Evolutionary conservation across 768 basidiomycete genomes (phyloP), one percentile per base, ranked within the genome.

Genomic region (Serendipita indica): DNA sequence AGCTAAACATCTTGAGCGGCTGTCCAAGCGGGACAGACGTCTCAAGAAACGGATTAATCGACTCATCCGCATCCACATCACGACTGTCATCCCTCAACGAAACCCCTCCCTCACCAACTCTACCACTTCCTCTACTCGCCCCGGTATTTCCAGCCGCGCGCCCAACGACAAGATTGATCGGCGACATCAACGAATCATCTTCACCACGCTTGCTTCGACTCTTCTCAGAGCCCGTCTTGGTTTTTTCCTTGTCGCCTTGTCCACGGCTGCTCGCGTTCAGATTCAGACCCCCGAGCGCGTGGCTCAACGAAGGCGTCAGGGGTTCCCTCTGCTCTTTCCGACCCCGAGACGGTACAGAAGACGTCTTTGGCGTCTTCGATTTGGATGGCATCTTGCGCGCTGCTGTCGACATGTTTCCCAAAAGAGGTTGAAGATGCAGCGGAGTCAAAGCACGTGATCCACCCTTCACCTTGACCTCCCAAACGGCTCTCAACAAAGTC

Each of bases 231-330:
- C n/a, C n/a, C n/a, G n/a, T n/a, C n/a, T n/a, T 43, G 41, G 7
- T 43, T n/a, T 6, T 43, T 7, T n/a, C 27, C 18, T n/a, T 7
- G 41, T 6, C 7, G 41, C 18, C 27, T 10, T 10, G 35, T 37
- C 18, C 35, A 37, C 12, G 10, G 35, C 18, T 37, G 41, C 5
- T 54, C 22, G 22, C 32, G 49, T 27, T 28, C 22, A 54, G 12
- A 27, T n/a, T 27, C 32, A 54, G 49, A 16, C 32, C 25, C 16
- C 25, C 32, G 22, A 54, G 30, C 25, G 49, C 49, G 49, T 54
- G 22, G 49, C 49, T 54, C 49, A 54, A 54, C 49, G 49, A 54
- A n/a, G 49, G 49, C 7, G 49, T 54, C n/a, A 54, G n/a, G n/a
- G 49, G 49, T 33, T 54, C 25, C 1, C 49, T 20, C 32, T 54